phyloP scores from a whole-genome alignment of 2,329 filamentous ascomycete genomes.

The Kalmusia sp. region DNA sequence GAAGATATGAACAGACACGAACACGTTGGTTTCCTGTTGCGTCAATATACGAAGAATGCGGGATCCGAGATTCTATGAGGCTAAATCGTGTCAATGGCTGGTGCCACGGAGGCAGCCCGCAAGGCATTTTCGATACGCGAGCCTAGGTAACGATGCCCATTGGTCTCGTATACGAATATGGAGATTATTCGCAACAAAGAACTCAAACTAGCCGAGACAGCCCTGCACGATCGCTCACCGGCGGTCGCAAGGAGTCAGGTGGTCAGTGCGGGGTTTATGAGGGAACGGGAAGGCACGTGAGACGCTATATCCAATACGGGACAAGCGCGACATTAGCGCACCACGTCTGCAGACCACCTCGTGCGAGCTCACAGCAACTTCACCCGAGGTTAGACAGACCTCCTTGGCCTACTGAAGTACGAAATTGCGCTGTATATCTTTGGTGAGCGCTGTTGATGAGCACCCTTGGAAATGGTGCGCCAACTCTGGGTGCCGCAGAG shows the following conservation, averaged over 20 bases:
- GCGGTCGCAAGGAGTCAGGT: neutral
- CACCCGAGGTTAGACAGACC: constrained; percentile 29
- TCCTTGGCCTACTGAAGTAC: constrained; percentile 14
- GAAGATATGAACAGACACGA: neutral
- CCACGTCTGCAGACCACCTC: neutral
- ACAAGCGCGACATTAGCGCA: constrained; percentile 10
- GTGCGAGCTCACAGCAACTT: constrained; percentile 12
- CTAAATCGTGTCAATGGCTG: constrained; percentile 6
- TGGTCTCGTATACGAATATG: constrained; percentile 8
- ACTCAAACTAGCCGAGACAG: neutral
- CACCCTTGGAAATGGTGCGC: constrained; percentile 46
- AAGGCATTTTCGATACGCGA: constrained; percentile 21
- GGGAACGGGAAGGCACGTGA: neutral
- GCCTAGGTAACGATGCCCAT: neutral
- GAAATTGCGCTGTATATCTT: constrained; percentile 8
- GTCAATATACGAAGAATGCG: constrained; percentile 36
- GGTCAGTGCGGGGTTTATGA: neutral
- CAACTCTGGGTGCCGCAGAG: constrained; percentile 44
- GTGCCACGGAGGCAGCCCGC: constrained; percentile 20
- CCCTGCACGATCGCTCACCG: constrained; percentile 1
- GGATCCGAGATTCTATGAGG: constrained; percentile 3
- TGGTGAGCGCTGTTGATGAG: constrained; percentile 39
- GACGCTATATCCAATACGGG: neutral
- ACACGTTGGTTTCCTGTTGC: neutral
- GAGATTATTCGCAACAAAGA: neutral